Percentiles rank a stretch among this genome's conserved stretches.
phyloP scores from a whole-genome alignment of 2,329 filamentous ascomycete genomes.

The Pseudocercospora ulei region DNA sequence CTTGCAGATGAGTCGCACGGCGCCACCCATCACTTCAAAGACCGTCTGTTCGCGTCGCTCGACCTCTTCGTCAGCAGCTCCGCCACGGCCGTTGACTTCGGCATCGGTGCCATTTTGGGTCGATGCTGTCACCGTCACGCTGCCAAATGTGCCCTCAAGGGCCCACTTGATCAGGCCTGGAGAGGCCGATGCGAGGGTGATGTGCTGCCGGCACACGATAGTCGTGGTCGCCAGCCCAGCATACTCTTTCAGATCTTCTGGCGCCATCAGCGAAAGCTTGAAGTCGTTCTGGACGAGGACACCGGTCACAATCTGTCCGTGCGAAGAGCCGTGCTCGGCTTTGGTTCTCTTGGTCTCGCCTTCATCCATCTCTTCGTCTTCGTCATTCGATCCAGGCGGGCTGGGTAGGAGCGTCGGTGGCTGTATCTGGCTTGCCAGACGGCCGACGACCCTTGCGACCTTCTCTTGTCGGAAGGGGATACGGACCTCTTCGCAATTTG shows the following conservation, averaged over 20 bases:
- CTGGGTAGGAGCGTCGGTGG: conserved; percentile 46
- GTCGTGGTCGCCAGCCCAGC: conserved; percentile 94
- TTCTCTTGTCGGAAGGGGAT: conserved; percentile 96
- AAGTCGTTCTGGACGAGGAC: conserved; percentile 97
- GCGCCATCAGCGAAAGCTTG: conserved; percentile 92
- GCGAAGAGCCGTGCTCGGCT: conserved; percentile 36
- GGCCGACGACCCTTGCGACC: conserved; percentile 88
- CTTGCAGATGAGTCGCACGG: conserved; percentile 57
- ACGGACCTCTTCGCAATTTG: conserved; percentile 87
- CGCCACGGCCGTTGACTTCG: conserved; percentile 31
- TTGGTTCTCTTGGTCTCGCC: conserved; percentile 26
- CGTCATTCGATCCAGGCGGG: conserved; percentile 36
- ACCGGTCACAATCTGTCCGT: conserved; percentile 61
- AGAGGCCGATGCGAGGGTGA: conserved; percentile 78
- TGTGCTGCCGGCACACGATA: conserved; percentile 81
- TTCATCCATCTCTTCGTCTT: conserved; percentile 35
- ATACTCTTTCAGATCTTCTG: conserved; percentile 90
- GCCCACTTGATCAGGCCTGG: conserved; percentile 90
- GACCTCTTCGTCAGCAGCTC: conserved; percentile 58
- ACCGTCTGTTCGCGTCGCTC: conserved; percentile 43
- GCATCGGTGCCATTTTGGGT: conserved; percentile 21
- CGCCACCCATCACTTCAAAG: conserved; percentile 76
- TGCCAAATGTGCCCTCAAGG: conserved; percentile 85
- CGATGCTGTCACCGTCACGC: conserved; percentile 46
- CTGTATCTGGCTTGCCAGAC: conserved; percentile 65